Evolutionary conservation across 2,329 filamentous ascomycete species (phyloP).

Genomic region (Monilinia fructigena): DNA sequence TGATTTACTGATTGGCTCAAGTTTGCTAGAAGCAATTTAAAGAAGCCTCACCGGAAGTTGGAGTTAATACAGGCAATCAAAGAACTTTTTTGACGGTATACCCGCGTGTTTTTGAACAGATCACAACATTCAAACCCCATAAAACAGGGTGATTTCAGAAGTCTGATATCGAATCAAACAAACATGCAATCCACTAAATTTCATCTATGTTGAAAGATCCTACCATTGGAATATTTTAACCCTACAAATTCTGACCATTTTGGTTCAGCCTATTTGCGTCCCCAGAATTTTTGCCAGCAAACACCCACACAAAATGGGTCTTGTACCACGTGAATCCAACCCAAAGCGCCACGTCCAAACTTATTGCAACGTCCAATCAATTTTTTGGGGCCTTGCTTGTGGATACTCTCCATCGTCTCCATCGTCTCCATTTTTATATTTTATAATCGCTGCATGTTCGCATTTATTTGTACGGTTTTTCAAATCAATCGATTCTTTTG

Average conservation of each 20-base stretch:
- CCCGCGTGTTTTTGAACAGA: neutral
- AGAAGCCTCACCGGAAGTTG: conserved; percentile 3
- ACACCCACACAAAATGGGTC: conserved; percentile 21
- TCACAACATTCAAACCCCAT: neutral
- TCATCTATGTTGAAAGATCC: neutral
- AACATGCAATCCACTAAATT: neutral
- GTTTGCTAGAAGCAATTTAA: neutral
- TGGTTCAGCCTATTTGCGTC: conserved; percentile 6
- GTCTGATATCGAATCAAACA: conserved; percentile 11
- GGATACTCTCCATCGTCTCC: neutral
- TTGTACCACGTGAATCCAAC: conserved; percentile 14
- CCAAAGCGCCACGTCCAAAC: conserved; percentile 23
- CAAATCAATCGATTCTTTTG: conserved; percentile 4
- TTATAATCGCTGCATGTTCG: neutral
- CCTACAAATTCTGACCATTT: neutral
- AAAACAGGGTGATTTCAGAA: neutral
- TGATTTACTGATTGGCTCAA: neutral
- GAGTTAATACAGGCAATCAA: neutral
- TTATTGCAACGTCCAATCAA: conserved; percentile 22
- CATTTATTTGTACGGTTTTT: neutral
- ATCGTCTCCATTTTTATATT: neutral
- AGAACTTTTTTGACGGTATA: neutral
- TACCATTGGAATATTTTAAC: neutral
- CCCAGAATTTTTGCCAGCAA: conserved; percentile 24
- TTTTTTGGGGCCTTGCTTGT: conserved; percentile 10